Evolutionary conservation across 2,329 filamentous ascomycete species (phyloP), one percentile per base, ranked within the genome.

Genomic region (Pseudogymnoascus sp.): DNA sequence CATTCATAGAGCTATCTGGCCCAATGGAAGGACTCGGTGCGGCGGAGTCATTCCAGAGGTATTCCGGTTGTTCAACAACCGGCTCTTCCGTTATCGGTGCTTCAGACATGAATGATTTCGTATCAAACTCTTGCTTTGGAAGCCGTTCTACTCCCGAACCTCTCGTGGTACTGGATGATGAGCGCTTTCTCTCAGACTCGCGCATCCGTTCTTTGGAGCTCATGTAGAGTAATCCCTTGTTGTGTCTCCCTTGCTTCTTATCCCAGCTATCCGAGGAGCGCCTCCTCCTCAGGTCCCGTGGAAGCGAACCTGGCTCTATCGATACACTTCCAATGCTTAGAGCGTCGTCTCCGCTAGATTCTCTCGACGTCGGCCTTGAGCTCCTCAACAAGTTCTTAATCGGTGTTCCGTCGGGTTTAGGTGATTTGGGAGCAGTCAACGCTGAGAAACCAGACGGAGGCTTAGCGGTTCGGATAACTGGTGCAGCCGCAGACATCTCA

Each of bases 381-480:
- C 73, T 78, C 66, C 72, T 75, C 53, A 90, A 77, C 43, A 89
- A 81, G 43, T 82, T 84, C 69, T 82, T 84, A 46, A 90, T 72
- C 11, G 84, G 83, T 43, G 76, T 75, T 1, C 72, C 69, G 37
- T 77, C 74, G 31, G 65, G 67, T 5, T 83, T 82, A 79, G 62
- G 76, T 42, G 64, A 37, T 66, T 80, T 86, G 64, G 82, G 81
- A 0, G 87, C 84, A n/a, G 88, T 91, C 61, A 90, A 76, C 16
- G 86, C 77, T 25, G 89, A 92, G 69, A 87, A 85, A 62, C 89
- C 90, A 60, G 89, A 91, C 0, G 90, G 90, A 6, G 88, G 88
- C 74, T 93, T 93, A 34, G 91, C 85, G 34, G 93, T 96, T 67
- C 88, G 87, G 69, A 96, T 84, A 62, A 93, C 84, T 16, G 92